Conservation (phyloP, 106 monocot species). For the Cymbidium sinense region DNA sequence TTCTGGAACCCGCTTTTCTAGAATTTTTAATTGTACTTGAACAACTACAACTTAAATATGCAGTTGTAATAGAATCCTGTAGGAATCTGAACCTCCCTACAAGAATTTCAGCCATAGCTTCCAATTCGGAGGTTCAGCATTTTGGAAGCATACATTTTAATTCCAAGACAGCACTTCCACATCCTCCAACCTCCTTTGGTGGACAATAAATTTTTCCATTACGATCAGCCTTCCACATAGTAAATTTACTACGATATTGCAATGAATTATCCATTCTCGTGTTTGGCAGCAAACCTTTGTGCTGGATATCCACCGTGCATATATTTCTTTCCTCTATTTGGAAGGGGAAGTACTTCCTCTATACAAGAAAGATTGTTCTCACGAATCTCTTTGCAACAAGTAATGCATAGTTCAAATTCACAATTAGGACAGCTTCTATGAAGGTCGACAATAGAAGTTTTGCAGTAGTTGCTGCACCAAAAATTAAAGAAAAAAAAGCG, state of each 20-base stretch:
- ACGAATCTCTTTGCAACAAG: slow-evolving; percentile 58
- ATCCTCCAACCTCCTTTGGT: slow-evolving; percentile 49
- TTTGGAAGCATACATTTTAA: slow-evolving; percentile 37
- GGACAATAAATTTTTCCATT: slow-evolving; percentile 54
- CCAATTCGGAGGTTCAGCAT: slow-evolving; percentile 23
- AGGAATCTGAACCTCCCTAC: neutral
- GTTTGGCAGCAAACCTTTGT: neutral
- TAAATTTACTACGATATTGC: neutral
- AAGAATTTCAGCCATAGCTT: slow-evolving; percentile 29
- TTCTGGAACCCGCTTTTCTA: slow-evolving; percentile 56
- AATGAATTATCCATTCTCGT: neutral
- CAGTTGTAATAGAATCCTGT: neutral
- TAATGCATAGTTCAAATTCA: slow-evolving; percentile 68
- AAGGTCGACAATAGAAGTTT: slow-evolving; percentile 66
- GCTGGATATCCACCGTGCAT: slow-evolving; percentile 45
- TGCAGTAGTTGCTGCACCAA: slow-evolving; percentile 53
- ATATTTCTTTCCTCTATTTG: slow-evolving; percentile 33
- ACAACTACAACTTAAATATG: slow-evolving; percentile 19
- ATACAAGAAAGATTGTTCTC: slow-evolving; percentile 18
- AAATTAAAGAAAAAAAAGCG: slow-evolving; percentile 1
- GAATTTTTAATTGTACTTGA: slow-evolving; percentile 11
- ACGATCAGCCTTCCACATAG: slow-evolving; percentile 30
- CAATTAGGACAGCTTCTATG: slow-evolving; percentile 60
- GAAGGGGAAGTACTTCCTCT: slow-evolving; percentile 12
- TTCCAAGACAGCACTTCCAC: slow-evolving; percentile 34